Base-by-base conservation (phyloP, 2,329 filamentous ascomycete genomes). In the Huntiella decipiens region DNA sequence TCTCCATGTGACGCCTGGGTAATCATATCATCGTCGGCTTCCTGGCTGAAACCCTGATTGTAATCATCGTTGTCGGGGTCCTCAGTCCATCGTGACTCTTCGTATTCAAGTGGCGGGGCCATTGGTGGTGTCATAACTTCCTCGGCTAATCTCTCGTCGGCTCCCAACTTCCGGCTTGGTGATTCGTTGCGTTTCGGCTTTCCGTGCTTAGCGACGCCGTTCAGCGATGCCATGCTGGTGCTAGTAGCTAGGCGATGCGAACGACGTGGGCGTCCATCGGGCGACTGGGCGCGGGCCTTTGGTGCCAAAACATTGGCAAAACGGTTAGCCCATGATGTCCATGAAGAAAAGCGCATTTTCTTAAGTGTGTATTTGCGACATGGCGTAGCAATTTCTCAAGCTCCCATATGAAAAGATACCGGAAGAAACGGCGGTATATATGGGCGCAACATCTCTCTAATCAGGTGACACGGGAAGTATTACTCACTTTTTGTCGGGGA, bases 251-350 rank as follows among this genome's bases (percentile, higher is more conserved):
- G 17, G 6, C 47, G 43, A 2, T 41, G 44, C 6, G 47, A 49
- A 16, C 47, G 47, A n/a, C 47, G 43, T 11, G 38, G 47, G 28
- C 39, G 34, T 11, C 22, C 40, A 8, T 40, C 39, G 2, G 28
- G 28, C 19, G 45, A 33, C 17, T 41, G 13, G 7, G 31, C 33
- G 43, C 38, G 35, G 35, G 43, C 44, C 47, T 49, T 38, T 8
- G 43, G 11, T 32, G 38, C 34, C 16, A 46, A 19, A 37, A 37
- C 13, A 15, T 36, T 17, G 31, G 17, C 45, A 31, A 47, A 16
- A 38, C 42, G 45, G 36, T 40, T 42, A 44, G 44, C 42, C 38
- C 36, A 42, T 45, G 42, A 31, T 16, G 15, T 31, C 17, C 39
- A 22, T 32, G 19, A 43, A 37, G 38, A 13, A 19, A 34, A 34